Base-by-base conservation (phyloP, 208 protist genomes). In the Leishmania tropica region DNA sequence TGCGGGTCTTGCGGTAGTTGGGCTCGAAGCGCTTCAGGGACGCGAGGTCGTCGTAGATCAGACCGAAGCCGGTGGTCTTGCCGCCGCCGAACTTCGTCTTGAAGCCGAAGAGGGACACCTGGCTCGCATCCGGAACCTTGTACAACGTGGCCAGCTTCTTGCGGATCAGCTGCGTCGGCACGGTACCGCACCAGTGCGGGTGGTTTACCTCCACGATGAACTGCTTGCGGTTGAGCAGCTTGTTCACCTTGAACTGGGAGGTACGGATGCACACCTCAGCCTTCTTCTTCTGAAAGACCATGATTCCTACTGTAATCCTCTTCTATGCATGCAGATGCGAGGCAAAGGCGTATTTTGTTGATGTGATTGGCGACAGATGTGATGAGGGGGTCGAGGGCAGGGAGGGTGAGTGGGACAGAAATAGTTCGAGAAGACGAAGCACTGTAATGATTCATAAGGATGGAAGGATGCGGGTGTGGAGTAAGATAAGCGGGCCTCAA, bases 181-280 rank as follows among this genome's bases (percentile, higher is more conserved):
- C 94, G 81, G 94, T 97, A 87, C 93, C 94, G 81, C 92, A 95
- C 92, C 90, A 97, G 78, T 93, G 86, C 76, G 93, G 93, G 89
- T 96, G 90, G 83, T 92, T 96, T 80, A 97, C 89, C 90, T 96
- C 94, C 64, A 97, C 92, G 85, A 99, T 99, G 90, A 99, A 99
- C 97, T 99, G 99, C 93, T 99, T 99, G 93, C 99, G 98, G 85
- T 93, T 89, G 3, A 99, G 95, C 80, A 99, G 97, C 83, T 99
- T 99, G 98, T 99, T 99, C 87, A 98, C 98, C 92, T 99, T 98
- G 94, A 99, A 99, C 92, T 99, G 99, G 81, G 98, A 95, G 79
- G 98, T 99, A 81, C 94, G 93, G 85, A 99, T 88, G 45, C 92
- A 92, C 84, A 98, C 88, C 87, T 97, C 93, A 60, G 95, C 92